A percentile compares a stretch with the other conserved stretches of the same genome.
These are phyloP conservation scores for Psilocybe azurescens DNA, from an alignment of 768 basidiomycete genomes.

Conservation along the genomic window DNA sequence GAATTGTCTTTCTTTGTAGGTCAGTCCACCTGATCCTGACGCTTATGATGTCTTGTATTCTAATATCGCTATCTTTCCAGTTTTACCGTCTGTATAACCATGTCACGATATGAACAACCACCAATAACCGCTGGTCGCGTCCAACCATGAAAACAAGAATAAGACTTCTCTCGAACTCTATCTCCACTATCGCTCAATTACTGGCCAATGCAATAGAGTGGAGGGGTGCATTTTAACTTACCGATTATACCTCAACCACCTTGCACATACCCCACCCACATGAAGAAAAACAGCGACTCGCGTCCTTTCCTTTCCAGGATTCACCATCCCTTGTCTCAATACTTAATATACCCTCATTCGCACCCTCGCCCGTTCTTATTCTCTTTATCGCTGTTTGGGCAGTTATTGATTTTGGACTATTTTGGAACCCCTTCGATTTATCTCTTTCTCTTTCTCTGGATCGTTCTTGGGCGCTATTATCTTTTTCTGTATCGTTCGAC, in stretches of 20 bases:
- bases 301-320: neutral
- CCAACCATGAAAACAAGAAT: conserved; percentile 11
- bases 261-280: neutral
- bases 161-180: conserved; percentile 1
- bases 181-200: neutral
- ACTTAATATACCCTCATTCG: neutral
- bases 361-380: neutral
- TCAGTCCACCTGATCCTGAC: neutral
- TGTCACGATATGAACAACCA: conserved; percentile 1
- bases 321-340: neutral
- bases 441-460: neutral
- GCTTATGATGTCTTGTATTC: neutral
- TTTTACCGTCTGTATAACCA: conserved; percentile 12
- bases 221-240: neutral
- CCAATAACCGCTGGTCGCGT: conserved; percentile 12
- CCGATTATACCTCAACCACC: neutral
- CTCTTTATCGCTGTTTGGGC: neutral
- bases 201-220: neutral
- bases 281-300: neutral
- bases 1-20: conserved; percentile 11
- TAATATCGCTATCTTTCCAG: neutral
- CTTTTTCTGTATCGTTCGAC: neutral
- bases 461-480: neutral
- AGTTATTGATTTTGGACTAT: neutral
- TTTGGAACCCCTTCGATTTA: neutral